Evolutionary conservation across 306 rosid species (phyloP).

Genomic region (Benincasa hispida): DNA sequence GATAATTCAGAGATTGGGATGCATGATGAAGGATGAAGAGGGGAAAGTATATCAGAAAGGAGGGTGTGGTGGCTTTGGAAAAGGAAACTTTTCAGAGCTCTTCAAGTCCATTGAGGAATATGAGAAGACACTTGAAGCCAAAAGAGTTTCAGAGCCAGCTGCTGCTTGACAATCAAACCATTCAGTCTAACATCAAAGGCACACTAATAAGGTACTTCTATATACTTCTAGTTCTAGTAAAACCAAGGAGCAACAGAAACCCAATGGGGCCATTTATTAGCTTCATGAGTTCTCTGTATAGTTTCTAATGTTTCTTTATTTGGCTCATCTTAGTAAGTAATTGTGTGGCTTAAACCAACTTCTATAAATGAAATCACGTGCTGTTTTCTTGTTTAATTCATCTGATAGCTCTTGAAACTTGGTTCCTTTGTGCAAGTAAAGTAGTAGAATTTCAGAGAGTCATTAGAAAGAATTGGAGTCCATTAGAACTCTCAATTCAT

Average conservation of each 20-base stretch:
- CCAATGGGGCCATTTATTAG: background rate
- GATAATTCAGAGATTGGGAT: conserved; percentile 90
- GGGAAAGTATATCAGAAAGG: conserved; percentile 75
- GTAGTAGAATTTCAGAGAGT: background rate
- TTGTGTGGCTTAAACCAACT: background rate
- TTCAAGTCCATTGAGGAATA: conserved; percentile 94
- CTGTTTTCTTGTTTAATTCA: background rate
- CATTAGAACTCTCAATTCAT: too few species aligned
- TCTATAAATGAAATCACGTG: background rate
- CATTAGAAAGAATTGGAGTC: background rate
- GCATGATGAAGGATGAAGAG: conserved; percentile 67
- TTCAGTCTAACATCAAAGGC: background rate
- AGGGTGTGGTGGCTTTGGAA: conserved; percentile 95
- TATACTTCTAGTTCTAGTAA: background rate
- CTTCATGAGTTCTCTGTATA: background rate
- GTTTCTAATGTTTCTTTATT: background rate
- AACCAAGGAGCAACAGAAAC: background rate
- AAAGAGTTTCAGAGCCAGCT: conserved; percentile 16
- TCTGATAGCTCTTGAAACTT: background rate
- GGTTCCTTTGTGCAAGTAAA: background rate
- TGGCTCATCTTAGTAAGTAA: background rate
- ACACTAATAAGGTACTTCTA: background rate
- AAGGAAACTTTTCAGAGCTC: conserved; percentile 93
- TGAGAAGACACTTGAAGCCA: conserved; percentile 69
- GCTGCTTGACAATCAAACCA: conserved; percentile 15